Conservation (phyloP, 768 basidiomycete genomes). For the Trametes meyenii region DNA sequence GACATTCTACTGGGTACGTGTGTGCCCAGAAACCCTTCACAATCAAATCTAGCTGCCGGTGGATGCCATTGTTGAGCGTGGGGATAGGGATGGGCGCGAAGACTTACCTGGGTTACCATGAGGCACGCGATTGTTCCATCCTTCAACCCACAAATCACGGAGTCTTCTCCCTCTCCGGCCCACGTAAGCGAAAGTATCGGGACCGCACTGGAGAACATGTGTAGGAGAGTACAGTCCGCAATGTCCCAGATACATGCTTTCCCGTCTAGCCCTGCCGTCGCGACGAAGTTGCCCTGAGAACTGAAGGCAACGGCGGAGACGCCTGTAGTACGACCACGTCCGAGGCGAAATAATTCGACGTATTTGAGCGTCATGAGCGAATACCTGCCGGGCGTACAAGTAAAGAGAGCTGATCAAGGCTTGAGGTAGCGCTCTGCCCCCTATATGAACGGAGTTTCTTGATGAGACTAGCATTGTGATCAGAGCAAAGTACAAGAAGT, state of each 20-base stretch:
- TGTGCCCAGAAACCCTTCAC: conserved; percentile 6
- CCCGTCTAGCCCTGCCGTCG: conserved; percentile 6
- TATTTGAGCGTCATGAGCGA: conserved; percentile 9
- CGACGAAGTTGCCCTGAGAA: neutral
- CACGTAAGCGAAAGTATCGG: neutral
- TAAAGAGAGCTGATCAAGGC: neutral
- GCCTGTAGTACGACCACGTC: neutral
- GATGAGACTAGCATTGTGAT: too few relatives aligned
- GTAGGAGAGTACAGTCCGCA: neutral
- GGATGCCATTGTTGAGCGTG: neutral
- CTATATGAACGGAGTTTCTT: too few relatives aligned
- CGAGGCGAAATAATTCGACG: neutral
- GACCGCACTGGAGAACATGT: neutral
- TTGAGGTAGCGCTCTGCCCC: too few relatives aligned
- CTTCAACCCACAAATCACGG: conserved; percentile 9
- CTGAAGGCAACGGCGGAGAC: conserved; percentile 12
- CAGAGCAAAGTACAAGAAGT: too few relatives aligned
- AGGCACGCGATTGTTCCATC: conserved; percentile 8
- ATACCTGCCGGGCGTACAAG: neutral
- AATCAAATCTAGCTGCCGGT: neutral
- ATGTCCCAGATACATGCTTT: conserved; percentile 7
- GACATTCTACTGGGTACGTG: conserved; percentile 6
- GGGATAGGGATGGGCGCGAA: too few relatives aligned
- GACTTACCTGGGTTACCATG: neutral
- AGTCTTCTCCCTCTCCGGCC: neutral